Evolutionary conservation across 1,139 yeast genomes (phyloP).

Genomic region (Lodderomyces oxycetoniae): DNA sequence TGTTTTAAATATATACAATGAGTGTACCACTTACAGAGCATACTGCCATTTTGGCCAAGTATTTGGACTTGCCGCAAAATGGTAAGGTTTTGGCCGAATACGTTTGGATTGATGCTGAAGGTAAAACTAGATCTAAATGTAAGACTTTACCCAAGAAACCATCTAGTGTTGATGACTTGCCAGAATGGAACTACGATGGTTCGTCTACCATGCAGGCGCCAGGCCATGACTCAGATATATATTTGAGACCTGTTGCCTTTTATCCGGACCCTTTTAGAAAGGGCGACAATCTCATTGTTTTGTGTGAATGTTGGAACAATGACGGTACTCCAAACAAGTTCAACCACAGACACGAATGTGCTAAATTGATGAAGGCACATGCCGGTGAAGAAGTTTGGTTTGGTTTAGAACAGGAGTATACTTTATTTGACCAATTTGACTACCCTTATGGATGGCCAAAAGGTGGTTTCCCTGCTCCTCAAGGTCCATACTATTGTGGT

Average conservation of each 20-base stretch:
- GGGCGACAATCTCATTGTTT: conserved; percentile 93
- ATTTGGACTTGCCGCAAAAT: conserved; percentile 76
- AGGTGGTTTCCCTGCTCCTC: conserved; percentile 99
- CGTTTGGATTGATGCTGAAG: conserved; percentile 95
- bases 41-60: conserved; percentile 74
- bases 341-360: conserved; percentile 97
- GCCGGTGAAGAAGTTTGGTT: conserved; percentile 86
- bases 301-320: conserved; percentile 96
- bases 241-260: conserved; percentile 87
- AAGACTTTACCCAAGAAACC: conserved; percentile 74
- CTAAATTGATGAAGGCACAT: conserved; percentile 93
- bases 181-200: conserved; percentile 99
- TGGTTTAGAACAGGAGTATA: conserved; percentile 98
- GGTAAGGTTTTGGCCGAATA: conserved; percentile 92
- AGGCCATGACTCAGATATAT: conserved; percentile 93
- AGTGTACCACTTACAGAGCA: conserved; percentile 57
- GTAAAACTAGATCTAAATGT: conserved; percentile 91
- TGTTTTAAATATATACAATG: conserved; percentile 11
- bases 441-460: conserved; percentile 97
- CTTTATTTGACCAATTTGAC: conserved; percentile 87
- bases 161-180: conserved; percentile 74
- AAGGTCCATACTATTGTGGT: conserved; percentile 99
- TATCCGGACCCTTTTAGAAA: conserved; percentile 97
- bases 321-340: conserved; percentile 98
- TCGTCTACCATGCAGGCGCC: conserved; percentile 99